Evolutionary conservation across 805 yeast species (phyloP).

Genomic region (Jamesozyma jinghongensis): DNA sequence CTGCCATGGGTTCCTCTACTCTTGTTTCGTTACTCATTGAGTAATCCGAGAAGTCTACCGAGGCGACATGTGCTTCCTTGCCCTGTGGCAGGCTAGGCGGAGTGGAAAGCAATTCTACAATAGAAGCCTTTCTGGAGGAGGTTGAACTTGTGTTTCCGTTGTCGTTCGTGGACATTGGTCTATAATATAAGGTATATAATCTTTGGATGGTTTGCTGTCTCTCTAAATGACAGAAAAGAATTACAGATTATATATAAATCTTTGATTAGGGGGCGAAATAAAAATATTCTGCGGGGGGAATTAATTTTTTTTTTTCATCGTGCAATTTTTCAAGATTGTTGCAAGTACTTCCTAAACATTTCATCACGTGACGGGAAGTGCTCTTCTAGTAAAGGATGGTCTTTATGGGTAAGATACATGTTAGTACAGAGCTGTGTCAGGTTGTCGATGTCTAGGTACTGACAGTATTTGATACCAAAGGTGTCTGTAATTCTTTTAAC

Average conservation of each 20-base stretch:
- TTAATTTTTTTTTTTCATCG: too few species aligned
- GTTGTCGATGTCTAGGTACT: conserved; percentile 16
- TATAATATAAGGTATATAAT: too few species aligned
- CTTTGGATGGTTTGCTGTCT: too few species aligned
- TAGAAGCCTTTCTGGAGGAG: conserved; percentile 49
- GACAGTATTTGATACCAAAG: conserved; percentile 24
- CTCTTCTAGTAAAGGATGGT: neutral
- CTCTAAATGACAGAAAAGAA: too few species aligned
- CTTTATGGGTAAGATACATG: conserved; percentile 12
- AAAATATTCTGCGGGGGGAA: too few species aligned
- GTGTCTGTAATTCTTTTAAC: conserved; percentile 24
- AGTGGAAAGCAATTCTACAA: conserved; percentile 64
- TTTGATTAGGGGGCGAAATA: too few species aligned
- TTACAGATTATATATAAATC: too few species aligned
- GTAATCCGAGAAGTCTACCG: neutral
- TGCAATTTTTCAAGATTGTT: neutral
- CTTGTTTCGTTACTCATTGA: neutral
- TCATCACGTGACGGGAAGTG: too few species aligned
- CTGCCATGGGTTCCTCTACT: neutral
- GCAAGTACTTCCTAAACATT: too few species aligned
- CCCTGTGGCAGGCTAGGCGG: conserved; percentile 49
- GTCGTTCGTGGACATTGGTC: too few species aligned
- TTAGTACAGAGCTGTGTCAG: conserved; percentile 13
- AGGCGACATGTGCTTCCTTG: neutral
- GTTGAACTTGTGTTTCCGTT: conserved; percentile 6